Base-by-base conservation (phyloP, 2,329 filamentous ascomycete species). In the Claviceps cyperi region DNA sequence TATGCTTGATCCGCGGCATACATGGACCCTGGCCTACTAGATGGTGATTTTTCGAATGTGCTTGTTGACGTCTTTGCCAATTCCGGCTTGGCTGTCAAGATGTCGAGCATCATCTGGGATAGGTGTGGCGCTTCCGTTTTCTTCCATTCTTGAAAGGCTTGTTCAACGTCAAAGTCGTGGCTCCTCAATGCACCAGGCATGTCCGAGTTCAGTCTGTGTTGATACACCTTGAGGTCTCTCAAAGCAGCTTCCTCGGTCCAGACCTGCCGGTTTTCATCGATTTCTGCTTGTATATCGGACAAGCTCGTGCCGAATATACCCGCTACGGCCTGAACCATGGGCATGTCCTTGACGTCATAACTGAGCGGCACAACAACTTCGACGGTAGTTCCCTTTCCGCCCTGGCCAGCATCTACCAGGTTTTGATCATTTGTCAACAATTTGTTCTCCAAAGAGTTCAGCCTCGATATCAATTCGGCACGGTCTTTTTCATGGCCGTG, bases 301-400 rank as follows among this genome's bases (percentile, higher is more conserved):
- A 84, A 80, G 43, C 81, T 81, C 52, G 91, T 75, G 43, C 84
- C 85, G 66, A 97, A 98, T 55, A 96, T 86, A 58, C 77, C 83
- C 47, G 84, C 86, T 24, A 98, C 90, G 37, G 84, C 78, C 63
- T 92, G 84, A 28, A 95, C 92, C 68, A 96, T 77, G 38, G 83
- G 83, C 92, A 98, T 98, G 63, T 98, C 92, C 67, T 92, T 95
- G 62, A 97, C 84, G 65, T 96, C 87, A 65, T 95, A 87, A 61
- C 81, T 92, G 51, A 94, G 71, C 11, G 91, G 89, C 2, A 89
- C 79, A 51, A 86, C 76, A 21, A 91, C 85, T 64, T 96, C 91
- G 55, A 92, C 76, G 8, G 83, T 85, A 19, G 61, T 66, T 32
- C 66, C 66, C 21, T 60, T 59, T 13, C 61, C 60, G 49, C 65